Evolutionary conservation across 306 rosid species (phyloP).

Genomic region (Lathyrus oleraceus): DNA sequence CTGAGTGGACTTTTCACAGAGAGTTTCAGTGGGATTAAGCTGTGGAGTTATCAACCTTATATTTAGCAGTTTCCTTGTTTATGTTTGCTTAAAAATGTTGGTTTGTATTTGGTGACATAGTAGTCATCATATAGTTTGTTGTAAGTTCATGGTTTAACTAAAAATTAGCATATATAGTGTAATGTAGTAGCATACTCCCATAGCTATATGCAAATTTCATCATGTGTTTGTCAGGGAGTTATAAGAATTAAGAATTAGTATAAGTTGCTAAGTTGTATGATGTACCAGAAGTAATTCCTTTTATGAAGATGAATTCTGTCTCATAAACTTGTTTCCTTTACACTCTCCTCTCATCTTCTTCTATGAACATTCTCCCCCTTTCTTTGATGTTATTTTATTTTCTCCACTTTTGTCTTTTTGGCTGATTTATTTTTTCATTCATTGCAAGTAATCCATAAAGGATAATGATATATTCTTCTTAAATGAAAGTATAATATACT

Average conservation of each 20-base stretch:
- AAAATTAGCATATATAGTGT: slow-evolving; percentile 15
- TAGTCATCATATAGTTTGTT: slow-evolving; percentile 11
- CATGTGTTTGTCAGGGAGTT: neutral
- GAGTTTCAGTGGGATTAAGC: slow-evolving; percentile 71
- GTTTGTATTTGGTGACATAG: slow-evolving; percentile 27
- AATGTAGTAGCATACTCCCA: neutral
- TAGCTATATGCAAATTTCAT: slow-evolving; percentile 13
- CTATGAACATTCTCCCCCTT: neutral
- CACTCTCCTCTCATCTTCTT: neutral
- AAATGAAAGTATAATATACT: too few species aligned
- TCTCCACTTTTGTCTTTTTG: neutral
- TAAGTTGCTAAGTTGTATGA: slow-evolving; percentile 16
- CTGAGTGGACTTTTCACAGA: slow-evolving; percentile 81
- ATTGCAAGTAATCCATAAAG: neutral
- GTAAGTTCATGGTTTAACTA: slow-evolving; percentile 12
- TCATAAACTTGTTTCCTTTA: neutral
- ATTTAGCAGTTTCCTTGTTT: slow-evolving; percentile 4
- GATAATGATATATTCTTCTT: neutral
- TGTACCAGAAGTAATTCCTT: slow-evolving; percentile 12
- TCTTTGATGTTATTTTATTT: neutral
- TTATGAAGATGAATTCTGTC: neutral
- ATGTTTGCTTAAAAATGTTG: slow-evolving; percentile 2
- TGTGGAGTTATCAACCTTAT: slow-evolving; percentile 10
- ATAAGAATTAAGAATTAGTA: neutral
- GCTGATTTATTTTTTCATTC: neutral